These are phyloP conservation scores for Cyclotella choctawhatcheeana DNA, from an alignment of 108 stramenopile genomes.

Conservation along the genomic window DNA sequence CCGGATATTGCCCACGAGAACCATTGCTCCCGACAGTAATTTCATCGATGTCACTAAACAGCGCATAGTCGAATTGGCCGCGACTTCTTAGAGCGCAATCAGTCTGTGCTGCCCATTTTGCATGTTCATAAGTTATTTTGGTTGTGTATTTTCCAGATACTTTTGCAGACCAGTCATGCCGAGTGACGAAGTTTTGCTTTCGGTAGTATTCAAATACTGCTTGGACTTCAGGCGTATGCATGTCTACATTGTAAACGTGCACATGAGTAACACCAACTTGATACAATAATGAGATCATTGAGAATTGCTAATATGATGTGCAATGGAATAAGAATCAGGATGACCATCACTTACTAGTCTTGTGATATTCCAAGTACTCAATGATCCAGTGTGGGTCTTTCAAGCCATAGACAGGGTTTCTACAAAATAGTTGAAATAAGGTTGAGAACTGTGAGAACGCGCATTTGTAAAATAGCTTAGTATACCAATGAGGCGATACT, in stretches of 20 bases:
- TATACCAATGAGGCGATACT: not conserved
- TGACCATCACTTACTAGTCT: slow-evolving; percentile 7
- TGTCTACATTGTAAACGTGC: slow-evolving; percentile 50
- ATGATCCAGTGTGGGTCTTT: slow-evolving; percentile 53
- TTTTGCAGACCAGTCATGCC: slow-evolving; percentile 52
- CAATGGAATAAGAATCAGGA: not conserved
- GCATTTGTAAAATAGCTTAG: not conserved
- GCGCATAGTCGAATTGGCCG: slow-evolving; percentile 40
- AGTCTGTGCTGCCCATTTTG: slow-evolving; percentile 54
- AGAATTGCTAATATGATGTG: not conserved
- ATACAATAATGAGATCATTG: not conserved
- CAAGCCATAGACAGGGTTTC: slow-evolving; percentile 46
- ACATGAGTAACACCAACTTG: slow-evolving; percentile 41
- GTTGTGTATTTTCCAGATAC: slow-evolving; percentile 48
- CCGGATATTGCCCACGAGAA: slow-evolving; percentile 4
- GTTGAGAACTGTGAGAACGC: not conserved
- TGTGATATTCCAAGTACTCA: slow-evolving; percentile 53
- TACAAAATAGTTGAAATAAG: not conserved
- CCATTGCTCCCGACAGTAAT: slow-evolving; percentile 23
- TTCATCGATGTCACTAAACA: slow-evolving; percentile 55
- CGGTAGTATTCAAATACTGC: slow-evolving; percentile 31
- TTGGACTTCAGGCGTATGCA: slow-evolving; percentile 46
- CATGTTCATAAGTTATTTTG: slow-evolving; percentile 47
- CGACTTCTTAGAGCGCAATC: slow-evolving; percentile 46
- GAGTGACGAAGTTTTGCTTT: slow-evolving; percentile 40